Evolutionary conservation across 768 basidiomycete species (phyloP).

Genomic region (Filobasidium floriforme): DNA sequence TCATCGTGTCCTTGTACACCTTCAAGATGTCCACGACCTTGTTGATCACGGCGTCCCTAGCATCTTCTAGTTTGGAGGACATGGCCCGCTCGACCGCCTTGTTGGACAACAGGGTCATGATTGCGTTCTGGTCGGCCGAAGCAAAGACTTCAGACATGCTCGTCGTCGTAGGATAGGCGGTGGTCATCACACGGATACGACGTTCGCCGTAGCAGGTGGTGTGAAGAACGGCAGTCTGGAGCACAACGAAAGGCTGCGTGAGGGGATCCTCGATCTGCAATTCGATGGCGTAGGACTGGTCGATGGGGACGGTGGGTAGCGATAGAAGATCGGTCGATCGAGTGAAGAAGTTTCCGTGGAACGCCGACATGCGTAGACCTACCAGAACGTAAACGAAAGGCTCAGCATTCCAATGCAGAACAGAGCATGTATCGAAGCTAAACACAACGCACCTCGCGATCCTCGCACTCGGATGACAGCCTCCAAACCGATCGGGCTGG

Average conservation of each 20-base stretch:
- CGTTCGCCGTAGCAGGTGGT: slow-evolving; percentile 92
- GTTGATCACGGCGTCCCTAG: slow-evolving; percentile 73
- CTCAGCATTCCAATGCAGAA: not conserved
- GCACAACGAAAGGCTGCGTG: slow-evolving; percentile 78
- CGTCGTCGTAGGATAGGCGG: slow-evolving; percentile 76
- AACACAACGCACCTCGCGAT: slow-evolving; percentile 62
- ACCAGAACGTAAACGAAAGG: slow-evolving; percentile 42
- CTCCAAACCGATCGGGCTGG: slow-evolving; percentile 91
- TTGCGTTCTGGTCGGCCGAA: slow-evolving; percentile 79
- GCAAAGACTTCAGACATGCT: slow-evolving; percentile 83
- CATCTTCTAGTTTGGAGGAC: slow-evolving; percentile 80
- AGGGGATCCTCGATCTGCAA: slow-evolving; percentile 91
- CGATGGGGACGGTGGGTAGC: slow-evolving; percentile 91
- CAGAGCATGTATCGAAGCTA: not conserved
- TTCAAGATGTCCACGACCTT: slow-evolving; percentile 74
- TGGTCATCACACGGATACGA: slow-evolving; percentile 81
- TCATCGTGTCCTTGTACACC: slow-evolving; percentile 94
- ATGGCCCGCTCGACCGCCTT: slow-evolving; percentile 86
- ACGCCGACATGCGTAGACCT: slow-evolving; percentile 84
- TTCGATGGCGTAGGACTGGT: slow-evolving; percentile 93
- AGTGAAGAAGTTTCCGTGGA: slow-evolving; percentile 98
- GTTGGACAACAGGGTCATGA: slow-evolving; percentile 75
- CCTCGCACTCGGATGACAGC: slow-evolving; percentile 97
- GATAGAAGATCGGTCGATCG: slow-evolving; percentile 92
- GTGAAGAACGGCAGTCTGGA: slow-evolving; percentile 90